Evolutionary conservation across 495 filamentous ascomycete genomes (phyloP), one percentile per base, ranked within the genome.

Genomic region (Daldinia vernicosa): DNA sequence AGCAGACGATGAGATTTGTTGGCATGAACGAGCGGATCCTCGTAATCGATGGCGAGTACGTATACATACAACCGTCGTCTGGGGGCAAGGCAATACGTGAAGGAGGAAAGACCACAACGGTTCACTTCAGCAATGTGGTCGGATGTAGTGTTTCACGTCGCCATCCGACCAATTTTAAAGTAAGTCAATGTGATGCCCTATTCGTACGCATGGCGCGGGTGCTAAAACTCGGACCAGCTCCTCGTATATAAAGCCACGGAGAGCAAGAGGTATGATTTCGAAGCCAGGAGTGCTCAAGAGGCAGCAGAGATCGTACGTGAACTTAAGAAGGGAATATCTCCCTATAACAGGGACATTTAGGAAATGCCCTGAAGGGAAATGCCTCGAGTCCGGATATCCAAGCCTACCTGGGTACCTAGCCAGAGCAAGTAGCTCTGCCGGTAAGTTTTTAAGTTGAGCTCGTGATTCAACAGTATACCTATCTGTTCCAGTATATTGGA

Each of bases 221-320:
- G 35, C 69, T 79, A 67, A 72, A 70, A 33, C 11, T 22, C 0
- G 26, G 19, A 14, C 27, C 63, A 88, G 87, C 84, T 97, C 6
- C 85, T 95, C 52, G 90, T 97, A 30, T 91, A 90, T 63, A 89
- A 91, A 68, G 92, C 90, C 43, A 90, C 91, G 19, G 94, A 97
- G 78, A 92, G 89, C 73, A 98, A 99, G 83, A 83, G 94, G 69
- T 99, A 99, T 81, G 95, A 99, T 75, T 99, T 98, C 82, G 95
- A 98, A 79, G 92, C 95, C 14, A 88, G 85, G 67, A 94, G 86
- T 74, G 82, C 85, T 1, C 86, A 88, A 30, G 93, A 96, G 75
- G 95, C 95, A n/a, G 84, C 86, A 27, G 93, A 95, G 76, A 93
- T 99, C 77, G 94, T 98, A 40, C 86, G 84, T 57, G 95, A 97